A percentile compares a stretch with the other conserved stretches of the same genome.
phyloP scores from a whole-genome alignment of 164 flowering plant genomes.

The Tetrastigma voinierianum region DNA sequence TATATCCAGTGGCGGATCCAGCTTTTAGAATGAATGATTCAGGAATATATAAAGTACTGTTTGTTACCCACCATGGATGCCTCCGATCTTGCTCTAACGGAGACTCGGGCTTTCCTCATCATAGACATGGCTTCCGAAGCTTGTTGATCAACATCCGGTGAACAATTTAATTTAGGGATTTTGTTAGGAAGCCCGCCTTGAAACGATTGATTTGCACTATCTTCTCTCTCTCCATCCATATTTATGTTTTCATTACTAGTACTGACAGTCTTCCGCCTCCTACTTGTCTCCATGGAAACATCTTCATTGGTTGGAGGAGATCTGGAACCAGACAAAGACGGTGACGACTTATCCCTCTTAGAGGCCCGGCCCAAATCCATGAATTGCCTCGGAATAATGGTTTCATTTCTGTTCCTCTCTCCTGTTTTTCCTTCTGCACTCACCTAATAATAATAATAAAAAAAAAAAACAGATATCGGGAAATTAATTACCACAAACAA shows the following conservation, averaged over 20 bases:
- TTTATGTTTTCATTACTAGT: not conserved
- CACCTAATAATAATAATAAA: conserved; percentile 13
- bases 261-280: not conserved
- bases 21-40: not conserved
- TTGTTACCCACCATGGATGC: conserved; percentile 58
- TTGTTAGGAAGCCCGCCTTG: conserved; percentile 20
- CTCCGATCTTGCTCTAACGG: conserved; percentile 79
- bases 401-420: not conserved
- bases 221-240: conserved; percentile 6
- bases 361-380: conserved; percentile 20
- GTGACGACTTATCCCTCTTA: conserved; percentile 10
- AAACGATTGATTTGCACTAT: conserved; percentile 1
- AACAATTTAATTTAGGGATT: conserved; percentile 13
- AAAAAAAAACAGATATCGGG: not conserved
- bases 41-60: too few relatives aligned
- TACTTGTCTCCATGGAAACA: conserved; percentile 12
- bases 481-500: not conserved
- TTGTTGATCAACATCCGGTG: conserved; percentile 15
- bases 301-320: conserved; percentile 3
- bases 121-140: conserved; percentile 20
- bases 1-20: too few relatives aligned
- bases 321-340: conserved; percentile 12
- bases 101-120: conserved; percentile 58
- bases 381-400: conserved; percentile 15
- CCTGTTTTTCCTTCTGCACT: not conserved